Conservation (phyloP, 768 basidiomycete species). For the Hygrophorus pudorinus region DNA sequence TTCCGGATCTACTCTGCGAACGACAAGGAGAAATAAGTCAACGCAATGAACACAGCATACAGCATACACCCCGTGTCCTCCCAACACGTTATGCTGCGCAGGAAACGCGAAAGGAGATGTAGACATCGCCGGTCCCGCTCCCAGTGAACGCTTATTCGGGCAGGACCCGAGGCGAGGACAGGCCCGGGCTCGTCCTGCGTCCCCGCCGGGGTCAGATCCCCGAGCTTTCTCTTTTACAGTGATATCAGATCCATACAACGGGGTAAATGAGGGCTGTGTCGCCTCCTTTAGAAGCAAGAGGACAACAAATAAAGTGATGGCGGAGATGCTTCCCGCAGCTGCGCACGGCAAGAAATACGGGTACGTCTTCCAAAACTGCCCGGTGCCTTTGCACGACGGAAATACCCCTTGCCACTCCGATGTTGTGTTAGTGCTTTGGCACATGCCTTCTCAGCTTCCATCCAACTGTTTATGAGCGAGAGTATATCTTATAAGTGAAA, state of each 20-base stretch:
- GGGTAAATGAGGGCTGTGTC: too few relatives aligned
- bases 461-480: conserved; percentile 38
- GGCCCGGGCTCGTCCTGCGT: too few relatives aligned
- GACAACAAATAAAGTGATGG: too few relatives aligned
- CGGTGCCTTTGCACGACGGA: conserved; percentile 58
- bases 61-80: conserved; percentile 37
- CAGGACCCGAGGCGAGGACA: too few relatives aligned
- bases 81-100: conserved; percentile 33
- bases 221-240: too few relatives aligned
- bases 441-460: conserved; percentile 63
- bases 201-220: too few relatives aligned
- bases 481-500: conserved; percentile 4
- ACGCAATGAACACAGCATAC: conserved; percentile 21
- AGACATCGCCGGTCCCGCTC: conserved; percentile 36
- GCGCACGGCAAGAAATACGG: too few relatives aligned
- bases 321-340: too few relatives aligned
- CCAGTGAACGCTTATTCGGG: too few relatives aligned
- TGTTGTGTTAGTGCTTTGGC: conserved; percentile 56
- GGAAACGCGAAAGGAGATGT: conserved; percentile 48
- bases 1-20: conserved; percentile 21
- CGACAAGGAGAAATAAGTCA: conserved; percentile 22
- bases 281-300: too few relatives aligned
- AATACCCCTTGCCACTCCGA: conserved; percentile 59
- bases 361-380: too few relatives aligned
- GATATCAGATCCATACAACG: too few relatives aligned